These are phyloP conservation scores for Chytridiales sp. DNA, from an alignment of 371 early-diverging fungal genomes.

Conservation along the genomic window DNA sequence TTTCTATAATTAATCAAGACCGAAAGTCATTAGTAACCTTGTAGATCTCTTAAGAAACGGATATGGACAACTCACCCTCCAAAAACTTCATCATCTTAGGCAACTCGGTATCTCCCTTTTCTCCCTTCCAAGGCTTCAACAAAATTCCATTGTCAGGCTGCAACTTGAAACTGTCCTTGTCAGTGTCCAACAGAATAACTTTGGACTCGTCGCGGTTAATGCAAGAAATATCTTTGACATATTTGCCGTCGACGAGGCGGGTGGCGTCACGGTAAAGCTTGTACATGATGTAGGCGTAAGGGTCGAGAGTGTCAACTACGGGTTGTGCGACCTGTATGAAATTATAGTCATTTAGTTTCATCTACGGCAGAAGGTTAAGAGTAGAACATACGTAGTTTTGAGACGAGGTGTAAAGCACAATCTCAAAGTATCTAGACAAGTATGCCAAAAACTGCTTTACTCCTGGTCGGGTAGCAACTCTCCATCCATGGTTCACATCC, in stretches of 20 bases:
- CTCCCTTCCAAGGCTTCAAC: slow-evolving; percentile 84
- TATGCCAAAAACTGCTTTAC: slow-evolving; percentile 91
- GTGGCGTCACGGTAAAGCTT: slow-evolving; percentile 88
- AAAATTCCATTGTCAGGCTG: slow-evolving; percentile 91
- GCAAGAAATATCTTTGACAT: slow-evolving; percentile 87
- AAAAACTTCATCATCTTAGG: slow-evolving; percentile 86
- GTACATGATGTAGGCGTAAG: slow-evolving; percentile 76
- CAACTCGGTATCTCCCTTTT: slow-evolving; percentile 77
- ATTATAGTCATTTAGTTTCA: slow-evolving; percentile 10
- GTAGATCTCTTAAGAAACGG: neutral
- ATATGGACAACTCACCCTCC: slow-evolving; percentile 49
- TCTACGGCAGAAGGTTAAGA: neutral
- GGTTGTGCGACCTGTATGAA: slow-evolving; percentile 67
- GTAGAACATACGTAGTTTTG: slow-evolving; percentile 53
- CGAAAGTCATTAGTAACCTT: neutral
- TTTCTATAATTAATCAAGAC: slow-evolving; percentile 24
- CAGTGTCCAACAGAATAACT: slow-evolving; percentile 89
- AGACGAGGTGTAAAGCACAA: slow-evolving; percentile 91
- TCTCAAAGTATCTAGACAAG: slow-evolving; percentile 86
- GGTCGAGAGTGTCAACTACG: slow-evolving; percentile 86
- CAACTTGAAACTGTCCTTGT: slow-evolving; percentile 72
- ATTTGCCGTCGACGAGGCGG: slow-evolving; percentile 74
- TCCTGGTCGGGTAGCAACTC: slow-evolving; percentile 91
- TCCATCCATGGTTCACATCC: slow-evolving; percentile 94
- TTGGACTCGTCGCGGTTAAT: slow-evolving; percentile 92